Percentiles rank a stretch among this genome's conserved stretches.
phyloP scores from a whole-genome alignment of 805 yeast species.

The Candida berthetii region DNA sequence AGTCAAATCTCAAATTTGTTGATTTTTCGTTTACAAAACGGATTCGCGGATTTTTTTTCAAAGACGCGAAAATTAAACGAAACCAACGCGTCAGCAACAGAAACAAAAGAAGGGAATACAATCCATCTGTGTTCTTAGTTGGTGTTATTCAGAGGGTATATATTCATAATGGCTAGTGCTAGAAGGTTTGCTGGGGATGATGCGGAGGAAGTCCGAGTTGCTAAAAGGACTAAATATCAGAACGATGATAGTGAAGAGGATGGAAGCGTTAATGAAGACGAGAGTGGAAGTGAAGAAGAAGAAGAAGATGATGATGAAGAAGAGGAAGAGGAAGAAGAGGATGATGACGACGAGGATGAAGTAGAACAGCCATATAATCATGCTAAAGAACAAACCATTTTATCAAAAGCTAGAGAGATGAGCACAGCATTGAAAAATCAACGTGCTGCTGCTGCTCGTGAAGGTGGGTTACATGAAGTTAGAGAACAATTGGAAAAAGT shows the following conservation, averaged over 20 bases:
- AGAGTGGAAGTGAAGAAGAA: constrained; percentile 6
- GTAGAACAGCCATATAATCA: not conserved
- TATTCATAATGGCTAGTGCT: no score
- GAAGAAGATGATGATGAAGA: constrained; percentile 7
- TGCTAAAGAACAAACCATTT: constrained; percentile 20
- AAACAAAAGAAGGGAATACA: no score
- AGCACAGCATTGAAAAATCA: constrained; percentile 25
- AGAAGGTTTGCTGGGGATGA: not conserved
- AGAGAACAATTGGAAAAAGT: constrained; percentile 36
- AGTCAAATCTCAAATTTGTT: no score
- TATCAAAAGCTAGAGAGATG: constrained; percentile 25
- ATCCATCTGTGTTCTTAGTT: no score
- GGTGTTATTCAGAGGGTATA: no score
- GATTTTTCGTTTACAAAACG: no score
- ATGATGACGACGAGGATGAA: constrained; percentile 1
- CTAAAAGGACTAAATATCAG: not conserved
- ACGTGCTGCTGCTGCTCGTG: constrained; percentile 47
- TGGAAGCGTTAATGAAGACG: constrained; percentile 6
- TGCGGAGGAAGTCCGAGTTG: not conserved
- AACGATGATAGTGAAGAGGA: constrained; percentile 5
- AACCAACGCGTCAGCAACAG: no score
- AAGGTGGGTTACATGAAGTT: constrained; percentile 49
- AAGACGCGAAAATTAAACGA: no score
- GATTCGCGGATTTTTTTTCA: no score
- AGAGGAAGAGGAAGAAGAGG: constrained; percentile 2